Evolutionary conservation across 2,329 filamentous ascomycete genomes (phyloP), one percentile per base, ranked within the genome.

Genomic region (Raffaelea arxii): DNA sequence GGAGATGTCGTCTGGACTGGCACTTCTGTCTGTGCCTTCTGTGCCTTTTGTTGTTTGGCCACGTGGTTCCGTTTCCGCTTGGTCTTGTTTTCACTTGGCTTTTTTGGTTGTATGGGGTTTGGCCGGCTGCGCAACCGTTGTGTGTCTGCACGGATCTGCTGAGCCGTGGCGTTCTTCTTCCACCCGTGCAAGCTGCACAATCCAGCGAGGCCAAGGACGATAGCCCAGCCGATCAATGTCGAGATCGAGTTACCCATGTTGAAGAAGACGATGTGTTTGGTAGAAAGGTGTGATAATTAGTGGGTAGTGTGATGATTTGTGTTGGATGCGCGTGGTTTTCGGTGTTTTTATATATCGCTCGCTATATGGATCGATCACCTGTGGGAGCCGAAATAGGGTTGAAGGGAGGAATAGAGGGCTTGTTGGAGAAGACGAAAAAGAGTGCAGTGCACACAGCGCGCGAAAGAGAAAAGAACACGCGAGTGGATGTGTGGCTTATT

Each of bases 51-150:
- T 25, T 41, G 46, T 22, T 43, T 14, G 9, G 44, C 22, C 45
- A 43, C 56, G 48, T 43, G 66, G 55, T 64, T 55, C 6, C 69
- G 65, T 57, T 72, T 69, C 54, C 58, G 55, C 56, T 64, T 60
- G 18, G 57, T 54, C 51, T 65, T 65, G 30, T 60, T 56, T 40
- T 68, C 66, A 19, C 65, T 44, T 24, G 30, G 37, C 32, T 43
- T 30, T 39, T 50, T 50, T n/a, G n/a, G n/a, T n/a, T n/a, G n/a
- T n/a, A n/a, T n/a, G n/a, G n/a, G n/a, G n/a, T n/a, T n/a, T n/a
- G n/a, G n/a, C n/a, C n/a, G 27, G 27, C 27, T 32, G 27, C 27
- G 27, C 27, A 32, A 32, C 27, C 9, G 27, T 36, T 36, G 6
- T 36, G 16, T 6, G 32, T 14, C 38, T 41, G 24, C 12, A 23